These are phyloP conservation scores for Isochrysis galbana DNA, from an alignment of 78 protist species.

Conservation along the genomic window DNA sequence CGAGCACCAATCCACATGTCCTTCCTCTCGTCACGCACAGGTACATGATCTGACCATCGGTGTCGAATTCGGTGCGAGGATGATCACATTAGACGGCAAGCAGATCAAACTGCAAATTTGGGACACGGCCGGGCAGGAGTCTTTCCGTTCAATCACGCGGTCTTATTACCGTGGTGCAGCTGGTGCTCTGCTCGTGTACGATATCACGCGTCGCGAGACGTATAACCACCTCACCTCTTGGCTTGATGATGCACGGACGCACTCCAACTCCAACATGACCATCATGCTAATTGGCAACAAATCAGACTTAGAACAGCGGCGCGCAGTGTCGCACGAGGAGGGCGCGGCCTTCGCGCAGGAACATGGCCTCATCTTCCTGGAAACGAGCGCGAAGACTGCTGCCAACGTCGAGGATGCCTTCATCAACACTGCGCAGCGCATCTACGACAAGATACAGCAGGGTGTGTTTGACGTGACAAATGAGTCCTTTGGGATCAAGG, in stretches of 20 bases:
- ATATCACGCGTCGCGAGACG: conserved; percentile 84
- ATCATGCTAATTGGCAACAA: conserved; percentile 98
- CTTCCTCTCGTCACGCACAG: conserved; percentile 45
- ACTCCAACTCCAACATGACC: conserved; percentile 79
- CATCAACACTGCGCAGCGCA: conserved; percentile 37
- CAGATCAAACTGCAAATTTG: conserved; percentile 97
- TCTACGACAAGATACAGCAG: conserved; percentile 46
- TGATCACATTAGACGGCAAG: conserved; percentile 79
- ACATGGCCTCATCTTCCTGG: conserved; percentile 90
- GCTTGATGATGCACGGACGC: conserved; percentile 85
- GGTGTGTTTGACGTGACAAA: conserved; percentile 57
- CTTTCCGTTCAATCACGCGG: conserved; percentile 96
- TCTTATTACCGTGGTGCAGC: conserved; percentile 97
- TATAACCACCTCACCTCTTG: conserved; percentile 91
- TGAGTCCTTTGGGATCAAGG: conserved; percentile 60
- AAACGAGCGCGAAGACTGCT: conserved; percentile 97
- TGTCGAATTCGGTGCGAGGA: conserved; percentile 97
- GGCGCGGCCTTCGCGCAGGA: conserved; percentile 91
- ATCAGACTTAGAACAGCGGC: conserved; percentile 82
- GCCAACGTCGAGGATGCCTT: conserved; percentile 89
- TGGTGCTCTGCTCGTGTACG: conserved; percentile 74
- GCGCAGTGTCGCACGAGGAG: conserved; percentile 80
- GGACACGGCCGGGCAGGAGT: conserved; percentile 97
- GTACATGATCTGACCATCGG: conserved; percentile 97
- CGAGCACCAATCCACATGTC: too few relatives aligned